phyloP scores from a whole-genome alignment of 805 yeast genomes.

The Cyberlindnera suaveolens region DNA sequence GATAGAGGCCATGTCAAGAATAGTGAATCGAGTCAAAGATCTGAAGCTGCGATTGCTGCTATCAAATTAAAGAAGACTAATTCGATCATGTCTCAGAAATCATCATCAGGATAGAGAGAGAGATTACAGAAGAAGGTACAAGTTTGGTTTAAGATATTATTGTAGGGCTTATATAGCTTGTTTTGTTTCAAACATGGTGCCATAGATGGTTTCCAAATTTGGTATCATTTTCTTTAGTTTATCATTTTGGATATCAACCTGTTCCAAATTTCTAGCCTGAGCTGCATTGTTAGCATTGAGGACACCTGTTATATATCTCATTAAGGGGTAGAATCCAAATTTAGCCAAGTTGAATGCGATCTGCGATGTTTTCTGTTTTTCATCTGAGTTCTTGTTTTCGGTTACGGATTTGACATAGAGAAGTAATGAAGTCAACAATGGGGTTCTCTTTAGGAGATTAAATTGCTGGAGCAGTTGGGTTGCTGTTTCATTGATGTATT shows the following conservation, averaged over 20 bases:
- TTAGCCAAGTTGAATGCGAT: constrained; percentile 22
- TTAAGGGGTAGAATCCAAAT: constrained; percentile 18
- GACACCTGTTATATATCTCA: constrained; percentile 21
- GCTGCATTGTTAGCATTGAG: constrained; percentile 18
- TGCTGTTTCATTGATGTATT: constrained; percentile 12
- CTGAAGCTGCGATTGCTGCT: constrained; percentile 24
- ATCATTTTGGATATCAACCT: constrained; percentile 18
- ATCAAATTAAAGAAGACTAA: constrained; percentile 14
- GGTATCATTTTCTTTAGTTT: constrained; percentile 15
- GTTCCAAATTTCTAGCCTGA: constrained; percentile 21
- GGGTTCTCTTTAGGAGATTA: constrained; percentile 14
- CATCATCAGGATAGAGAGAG: not conserved
- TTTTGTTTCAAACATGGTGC: not conserved
- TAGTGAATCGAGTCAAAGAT: constrained; percentile 33
- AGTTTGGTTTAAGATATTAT: not conserved
- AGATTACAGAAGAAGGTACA: not conserved
- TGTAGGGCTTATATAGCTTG: not conserved
- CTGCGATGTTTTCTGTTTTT: constrained; percentile 25
- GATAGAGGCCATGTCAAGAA: constrained; percentile 64
- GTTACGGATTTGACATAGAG: constrained; percentile 20
- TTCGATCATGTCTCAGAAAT: not conserved
- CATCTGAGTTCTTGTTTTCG: constrained; percentile 22
- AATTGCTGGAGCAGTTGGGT: constrained; percentile 9
- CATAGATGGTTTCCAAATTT: not conserved
- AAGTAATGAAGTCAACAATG: constrained; percentile 17